phyloP scores from a whole-genome alignment of 805 yeast genomes.

The Zygosaccharomyces siamensis region DNA sequence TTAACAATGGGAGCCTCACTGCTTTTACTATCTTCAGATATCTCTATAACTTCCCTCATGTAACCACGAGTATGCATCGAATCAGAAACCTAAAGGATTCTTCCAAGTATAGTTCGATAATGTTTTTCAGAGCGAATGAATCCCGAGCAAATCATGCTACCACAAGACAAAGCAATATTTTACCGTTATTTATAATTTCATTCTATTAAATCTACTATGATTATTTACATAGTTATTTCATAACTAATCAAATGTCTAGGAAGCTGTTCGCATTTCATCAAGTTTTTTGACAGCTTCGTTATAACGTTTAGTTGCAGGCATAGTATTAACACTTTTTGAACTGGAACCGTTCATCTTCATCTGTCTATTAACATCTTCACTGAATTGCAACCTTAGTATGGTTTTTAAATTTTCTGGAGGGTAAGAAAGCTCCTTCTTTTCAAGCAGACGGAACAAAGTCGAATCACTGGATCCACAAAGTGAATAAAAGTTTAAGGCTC shows the following conservation, averaged over 20 bases:
- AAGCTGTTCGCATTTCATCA: constrained; percentile 5
- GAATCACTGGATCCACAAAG: constrained; percentile 25
- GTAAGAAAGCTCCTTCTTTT: constrained; percentile 17
- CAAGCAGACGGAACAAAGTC: constrained; percentile 18
- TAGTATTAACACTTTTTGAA: constrained; percentile 16
- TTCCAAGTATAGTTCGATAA: background rate
- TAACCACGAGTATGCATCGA: background rate
- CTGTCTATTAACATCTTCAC: constrained; percentile 29
- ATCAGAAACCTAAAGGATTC: background rate
- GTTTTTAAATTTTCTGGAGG: constrained; percentile 24
- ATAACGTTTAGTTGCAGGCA: constrained; percentile 28
- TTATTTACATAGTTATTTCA: background rate
- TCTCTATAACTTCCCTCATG: constrained; percentile 12
- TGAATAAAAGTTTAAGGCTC: constrained; percentile 22
- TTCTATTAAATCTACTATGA: background rate
- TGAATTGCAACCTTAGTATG: constrained; percentile 30
- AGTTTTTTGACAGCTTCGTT: constrained; percentile 26
- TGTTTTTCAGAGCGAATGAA: background rate
- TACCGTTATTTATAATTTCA: background rate
- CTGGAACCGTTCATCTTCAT: constrained; percentile 16
- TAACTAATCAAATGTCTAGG: background rate
- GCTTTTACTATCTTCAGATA: constrained; percentile 8
- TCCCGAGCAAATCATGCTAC: no score
- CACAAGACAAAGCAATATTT: background rate
- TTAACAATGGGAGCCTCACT: background rate